Conservation (phyloP, 2,329 filamentous ascomycete genomes). For the Helotiales sp. region DNA sequence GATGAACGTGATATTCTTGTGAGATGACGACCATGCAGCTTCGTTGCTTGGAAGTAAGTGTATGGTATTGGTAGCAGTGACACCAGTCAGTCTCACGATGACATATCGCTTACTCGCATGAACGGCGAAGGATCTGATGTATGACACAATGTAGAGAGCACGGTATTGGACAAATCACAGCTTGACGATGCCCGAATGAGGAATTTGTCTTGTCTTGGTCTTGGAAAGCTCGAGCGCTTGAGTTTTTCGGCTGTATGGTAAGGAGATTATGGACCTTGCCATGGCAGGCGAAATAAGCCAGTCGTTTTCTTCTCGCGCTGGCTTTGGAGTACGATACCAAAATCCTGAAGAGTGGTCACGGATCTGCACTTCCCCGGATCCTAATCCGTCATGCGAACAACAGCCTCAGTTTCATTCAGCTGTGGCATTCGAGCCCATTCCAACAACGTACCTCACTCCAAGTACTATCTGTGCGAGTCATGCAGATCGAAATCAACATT, state of each 20-base stretch:
- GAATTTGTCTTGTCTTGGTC: not conserved
- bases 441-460: too few relatives aligned
- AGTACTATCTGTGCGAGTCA: not conserved
- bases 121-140: not conserved
- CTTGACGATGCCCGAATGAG: too few relatives aligned
- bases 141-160: not conserved
- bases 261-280: not conserved
- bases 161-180: too few relatives aligned
- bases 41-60: not conserved
- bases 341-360: not conserved
- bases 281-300: not conserved
- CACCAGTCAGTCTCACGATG: not conserved
- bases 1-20: not conserved
- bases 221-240: too few relatives aligned
- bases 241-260: not conserved
- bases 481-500: not conserved
- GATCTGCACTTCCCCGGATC: not conserved
- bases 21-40: not conserved
- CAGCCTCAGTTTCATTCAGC: too few relatives aligned
- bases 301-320: not conserved
- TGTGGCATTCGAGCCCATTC: too few relatives aligned
- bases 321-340: not conserved
- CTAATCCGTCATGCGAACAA: not conserved
- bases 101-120: not conserved
- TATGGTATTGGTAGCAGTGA: not conserved